Conservation (phyloP, 345 rosid genomes). For the Combretum micranthum region DNA sequence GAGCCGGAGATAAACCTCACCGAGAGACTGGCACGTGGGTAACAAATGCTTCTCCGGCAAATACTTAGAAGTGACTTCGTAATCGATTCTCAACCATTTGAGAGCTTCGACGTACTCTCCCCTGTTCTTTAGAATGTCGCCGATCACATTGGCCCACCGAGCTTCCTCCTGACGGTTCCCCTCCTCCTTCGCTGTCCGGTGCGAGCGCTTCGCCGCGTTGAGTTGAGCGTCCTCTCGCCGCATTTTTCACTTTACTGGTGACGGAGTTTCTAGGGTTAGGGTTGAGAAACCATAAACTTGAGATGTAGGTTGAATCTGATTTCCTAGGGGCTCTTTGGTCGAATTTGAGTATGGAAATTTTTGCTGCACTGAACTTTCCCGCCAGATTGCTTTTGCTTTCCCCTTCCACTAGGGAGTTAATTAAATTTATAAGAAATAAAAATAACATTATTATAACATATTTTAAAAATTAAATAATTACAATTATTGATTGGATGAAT, state of each 20-base stretch:
- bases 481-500: too few species aligned
- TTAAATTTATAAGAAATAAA: too few species aligned
- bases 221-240: slow-evolving; percentile 34
- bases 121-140: slow-evolving; percentile 62
- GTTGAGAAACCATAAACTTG: too few species aligned
- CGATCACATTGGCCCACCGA: slow-evolving; percentile 86
- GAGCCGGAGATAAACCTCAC: slow-evolving; percentile 76
- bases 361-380: too few species aligned
- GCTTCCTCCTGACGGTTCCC: slow-evolving; percentile 90
- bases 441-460: too few species aligned
- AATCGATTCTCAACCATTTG: slow-evolving; percentile 75
- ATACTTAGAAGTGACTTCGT: slow-evolving; percentile 53
- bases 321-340: too few species aligned
- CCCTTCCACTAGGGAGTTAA: too few species aligned
- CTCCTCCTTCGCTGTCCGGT: slow-evolving; percentile 48
- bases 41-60: slow-evolving; percentile 67
- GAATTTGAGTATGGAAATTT: too few species aligned
- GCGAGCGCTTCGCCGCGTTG: slow-evolving; percentile 53
- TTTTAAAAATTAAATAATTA: too few species aligned
- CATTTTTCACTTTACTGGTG: slow-evolving; percentile 21
- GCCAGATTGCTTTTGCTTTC: too few species aligned
- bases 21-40: slow-evolving; percentile 87
- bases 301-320: too few species aligned
- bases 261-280: too few species aligned
- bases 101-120: slow-evolving; percentile 93